These are phyloP conservation scores for Boletus semigastroideus DNA, from an alignment of 1,284 basidiomycete species.

Conservation along the genomic window DNA sequence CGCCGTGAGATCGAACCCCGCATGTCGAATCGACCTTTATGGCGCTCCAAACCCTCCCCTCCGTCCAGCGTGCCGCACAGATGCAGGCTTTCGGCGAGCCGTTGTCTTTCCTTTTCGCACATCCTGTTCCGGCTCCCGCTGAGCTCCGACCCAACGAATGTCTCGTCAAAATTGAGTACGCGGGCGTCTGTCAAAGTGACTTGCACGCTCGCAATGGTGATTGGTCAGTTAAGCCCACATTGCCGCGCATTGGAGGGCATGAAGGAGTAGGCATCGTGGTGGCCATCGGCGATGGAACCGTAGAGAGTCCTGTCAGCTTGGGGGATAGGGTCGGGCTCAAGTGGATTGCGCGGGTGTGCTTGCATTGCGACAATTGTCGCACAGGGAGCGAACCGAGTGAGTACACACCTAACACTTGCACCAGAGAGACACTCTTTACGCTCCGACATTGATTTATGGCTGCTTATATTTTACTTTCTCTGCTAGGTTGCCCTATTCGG, in stretches of 20 bases:
- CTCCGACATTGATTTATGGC: background rate
- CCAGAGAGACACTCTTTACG: background rate
- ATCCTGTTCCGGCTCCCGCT: slow-evolving; percentile 53
- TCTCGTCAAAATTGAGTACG: slow-evolving; percentile 63
- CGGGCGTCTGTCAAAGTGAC: slow-evolving; percentile 69
- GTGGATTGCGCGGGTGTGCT: slow-evolving; percentile 63
- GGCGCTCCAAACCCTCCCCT: slow-evolving; percentile 34
- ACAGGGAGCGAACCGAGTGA: slow-evolving; percentile 52
- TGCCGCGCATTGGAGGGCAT: slow-evolving; percentile 71
- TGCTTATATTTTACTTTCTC: background rate
- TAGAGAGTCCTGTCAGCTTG: slow-evolving; percentile 46
- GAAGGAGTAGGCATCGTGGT: slow-evolving; percentile 64
- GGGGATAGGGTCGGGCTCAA: slow-evolving; percentile 77
- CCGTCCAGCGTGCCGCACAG: slow-evolving; percentile 50
- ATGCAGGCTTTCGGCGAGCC: slow-evolving; percentile 38
- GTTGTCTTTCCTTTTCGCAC: slow-evolving; percentile 35
- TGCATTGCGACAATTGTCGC: slow-evolving; percentile 63
- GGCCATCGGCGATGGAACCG: slow-evolving; percentile 56
- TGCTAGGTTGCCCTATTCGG: slow-evolving; percentile 40
- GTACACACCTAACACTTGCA: slow-evolving; percentile 21
- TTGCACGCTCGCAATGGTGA: slow-evolving; percentile 59
- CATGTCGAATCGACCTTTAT: background rate
- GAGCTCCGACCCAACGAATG: slow-evolving; percentile 67
- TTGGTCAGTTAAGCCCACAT: slow-evolving; percentile 46
- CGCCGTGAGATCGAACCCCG: background rate